Conservation (phyloP, 1,284 basidiomycete genomes). For the Leucocoprinus gongylophorus region DNA sequence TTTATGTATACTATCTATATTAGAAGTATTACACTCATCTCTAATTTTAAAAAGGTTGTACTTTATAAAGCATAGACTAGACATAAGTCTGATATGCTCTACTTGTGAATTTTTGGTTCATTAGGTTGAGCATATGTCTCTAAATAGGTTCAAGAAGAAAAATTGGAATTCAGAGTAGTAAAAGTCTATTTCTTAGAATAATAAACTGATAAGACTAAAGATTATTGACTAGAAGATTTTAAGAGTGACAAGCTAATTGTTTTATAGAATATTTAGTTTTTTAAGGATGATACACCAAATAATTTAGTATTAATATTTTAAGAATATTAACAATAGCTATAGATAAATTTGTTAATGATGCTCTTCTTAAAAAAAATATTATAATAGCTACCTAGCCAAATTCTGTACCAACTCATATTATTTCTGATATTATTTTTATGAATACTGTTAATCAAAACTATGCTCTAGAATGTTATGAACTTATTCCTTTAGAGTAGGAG, state of each 20-base stretch:
- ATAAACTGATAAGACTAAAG: conserved; percentile 15
- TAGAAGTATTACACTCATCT: conserved; percentile 17
- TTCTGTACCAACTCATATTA: too few relatives aligned
- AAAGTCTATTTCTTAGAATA: conserved; percentile 13
- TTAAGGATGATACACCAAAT: conserved; percentile 3
- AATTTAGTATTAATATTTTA: too few relatives aligned
- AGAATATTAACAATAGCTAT: too few relatives aligned
- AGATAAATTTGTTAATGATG: too few relatives aligned
- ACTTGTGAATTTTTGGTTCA: conserved; percentile 19
- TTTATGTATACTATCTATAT: conserved; percentile 27
- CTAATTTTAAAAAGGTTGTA: conserved; percentile 8
- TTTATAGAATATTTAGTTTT: background rate
- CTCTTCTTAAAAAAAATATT: too few relatives aligned
- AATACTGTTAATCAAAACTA: too few relatives aligned
- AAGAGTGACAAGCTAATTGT: conserved; percentile 4
- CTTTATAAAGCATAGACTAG: conserved; percentile 13
- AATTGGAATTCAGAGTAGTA: conserved; percentile 13
- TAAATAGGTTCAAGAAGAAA: conserved; percentile 16
- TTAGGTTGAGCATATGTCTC: conserved; percentile 16
- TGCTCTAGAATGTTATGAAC: too few relatives aligned
- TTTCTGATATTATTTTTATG: too few relatives aligned
- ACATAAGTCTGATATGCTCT: conserved; percentile 14
- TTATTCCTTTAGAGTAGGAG: too few relatives aligned
- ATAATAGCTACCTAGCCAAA: too few relatives aligned
- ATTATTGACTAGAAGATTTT: conserved; percentile 14